Conservation (phyloP, 176 grass and related monocot genomes). For the Hordeum vulgare region DNA sequence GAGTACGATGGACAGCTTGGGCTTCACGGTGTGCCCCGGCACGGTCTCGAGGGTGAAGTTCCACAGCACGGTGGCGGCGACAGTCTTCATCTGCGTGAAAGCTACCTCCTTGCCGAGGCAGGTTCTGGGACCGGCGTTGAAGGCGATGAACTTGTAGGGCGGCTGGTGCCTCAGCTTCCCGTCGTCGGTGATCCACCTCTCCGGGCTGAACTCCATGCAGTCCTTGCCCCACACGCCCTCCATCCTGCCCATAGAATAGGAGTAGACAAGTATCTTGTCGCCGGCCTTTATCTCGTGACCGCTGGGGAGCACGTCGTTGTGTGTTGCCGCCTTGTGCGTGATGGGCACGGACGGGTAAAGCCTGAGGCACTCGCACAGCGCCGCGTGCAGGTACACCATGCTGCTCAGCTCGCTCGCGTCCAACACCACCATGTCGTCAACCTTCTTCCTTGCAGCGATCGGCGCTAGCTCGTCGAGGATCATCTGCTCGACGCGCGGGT, state of each 20-base stretch:
- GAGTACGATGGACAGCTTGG: conserved; percentile 46
- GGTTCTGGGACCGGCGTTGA: conserved; percentile 46
- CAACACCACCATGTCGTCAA: conserved; percentile 17
- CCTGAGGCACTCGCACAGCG: conserved; percentile 51
- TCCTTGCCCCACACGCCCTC: conserved; percentile 45
- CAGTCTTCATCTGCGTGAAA: conserved; percentile 42
- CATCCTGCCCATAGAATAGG: conserved; percentile 61
- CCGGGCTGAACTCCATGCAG: conserved; percentile 52
- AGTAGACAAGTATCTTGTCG: conserved; percentile 43
- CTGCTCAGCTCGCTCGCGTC: conserved; percentile 22
- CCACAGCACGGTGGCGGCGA: conserved; percentile 24
- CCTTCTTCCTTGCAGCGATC: background rate
- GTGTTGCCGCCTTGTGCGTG: conserved; percentile 50
- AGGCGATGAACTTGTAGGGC: conserved; percentile 48
- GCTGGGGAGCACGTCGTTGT: conserved; percentile 53
- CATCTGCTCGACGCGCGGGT: conserved; percentile 34
- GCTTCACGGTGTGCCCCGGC: conserved; percentile 37
- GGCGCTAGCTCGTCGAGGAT: conserved; percentile 49
- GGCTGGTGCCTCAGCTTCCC: conserved; percentile 38
- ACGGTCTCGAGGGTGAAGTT: conserved; percentile 25
- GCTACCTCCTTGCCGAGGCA: conserved; percentile 57
- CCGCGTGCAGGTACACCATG: conserved; percentile 60
- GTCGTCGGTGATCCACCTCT: conserved; percentile 30
- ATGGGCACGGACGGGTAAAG: conserved; percentile 68
- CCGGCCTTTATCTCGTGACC: conserved; percentile 31